phyloP scores from a whole-genome alignment of 2,329 filamentous ascomycete genomes.

The Penicillium polonicum region DNA sequence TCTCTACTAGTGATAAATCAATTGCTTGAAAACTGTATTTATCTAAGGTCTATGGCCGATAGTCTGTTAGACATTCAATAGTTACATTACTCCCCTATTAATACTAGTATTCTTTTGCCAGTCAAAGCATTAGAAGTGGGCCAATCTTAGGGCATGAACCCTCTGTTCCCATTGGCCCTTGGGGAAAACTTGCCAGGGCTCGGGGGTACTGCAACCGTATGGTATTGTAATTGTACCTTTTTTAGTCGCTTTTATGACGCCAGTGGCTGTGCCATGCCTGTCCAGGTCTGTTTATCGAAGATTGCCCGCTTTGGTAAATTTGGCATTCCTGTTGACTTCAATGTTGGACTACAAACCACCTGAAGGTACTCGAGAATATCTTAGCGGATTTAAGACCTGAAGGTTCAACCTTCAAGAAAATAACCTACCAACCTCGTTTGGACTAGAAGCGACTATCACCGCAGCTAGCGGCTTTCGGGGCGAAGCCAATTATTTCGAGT shows the following conservation, averaged over 20 bases:
- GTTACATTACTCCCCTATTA: background rate
- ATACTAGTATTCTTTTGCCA: background rate
- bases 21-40: background rate
- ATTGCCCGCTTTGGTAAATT: conserved; percentile 2
- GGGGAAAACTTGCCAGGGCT: background rate
- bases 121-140: background rate
- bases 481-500: background rate
- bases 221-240: conserved; percentile 2
- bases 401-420: background rate
- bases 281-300: background rate
- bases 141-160: background rate
- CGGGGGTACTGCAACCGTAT: background rate
- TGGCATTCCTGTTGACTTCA: conserved; percentile 12
- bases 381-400: background rate
- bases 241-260: conserved; percentile 15
- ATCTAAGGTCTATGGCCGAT: background rate
- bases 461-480: background rate
- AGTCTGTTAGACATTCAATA: background rate
- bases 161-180: background rate
- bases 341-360: background rate
- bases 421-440: background rate
- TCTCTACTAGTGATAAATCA: background rate
- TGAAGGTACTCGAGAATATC: background rate
- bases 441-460: conserved; percentile 2
- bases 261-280: conserved; percentile 18